Percentiles rank a stretch among this genome's conserved stretches.
These are phyloP conservation scores for Coemansia sp. DNA, from an alignment of 192 early-diverging fungal genomes.

Conservation along the genomic window DNA sequence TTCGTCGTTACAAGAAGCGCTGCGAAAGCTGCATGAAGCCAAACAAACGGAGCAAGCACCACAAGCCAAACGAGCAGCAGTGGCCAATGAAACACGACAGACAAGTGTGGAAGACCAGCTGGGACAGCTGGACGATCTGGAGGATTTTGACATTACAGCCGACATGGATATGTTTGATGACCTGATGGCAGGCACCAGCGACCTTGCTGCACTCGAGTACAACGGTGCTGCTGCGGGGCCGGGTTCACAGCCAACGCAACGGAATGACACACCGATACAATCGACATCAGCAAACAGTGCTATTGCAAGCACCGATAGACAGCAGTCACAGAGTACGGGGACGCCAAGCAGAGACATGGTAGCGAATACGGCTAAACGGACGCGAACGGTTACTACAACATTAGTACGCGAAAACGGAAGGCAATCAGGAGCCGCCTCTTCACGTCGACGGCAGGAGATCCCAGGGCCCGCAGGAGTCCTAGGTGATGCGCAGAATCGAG, in stretches of 20 bases:
- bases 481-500: background rate
- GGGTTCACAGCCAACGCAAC: background rate
- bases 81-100: background rate
- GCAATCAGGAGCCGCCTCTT: background rate
- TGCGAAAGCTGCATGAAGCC: conserved; percentile 37
- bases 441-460: conserved; percentile 16
- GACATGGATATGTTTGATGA: conserved; percentile 26
- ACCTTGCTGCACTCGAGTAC: background rate
- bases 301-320: background rate
- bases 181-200: conserved; percentile 9
- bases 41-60: conserved; percentile 17
- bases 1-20: conserved; percentile 33
- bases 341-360: background rate
- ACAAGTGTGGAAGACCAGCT: conserved; percentile 4
- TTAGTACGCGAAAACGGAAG: conserved; percentile 20
- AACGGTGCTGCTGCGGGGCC: background rate
- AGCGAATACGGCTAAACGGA: background rate
- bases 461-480: conserved; percentile 41
- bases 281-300: background rate
- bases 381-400: conserved; percentile 24
- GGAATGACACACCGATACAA: background rate
- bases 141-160: conserved; percentile 29
- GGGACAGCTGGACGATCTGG: conserved; percentile 2
- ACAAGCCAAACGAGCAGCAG: conserved; percentile 22
- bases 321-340: background rate